Evolutionary conservation across 192 early-diverging fungal genomes (phyloP).

Genomic region (Podila epicladia): DNA sequence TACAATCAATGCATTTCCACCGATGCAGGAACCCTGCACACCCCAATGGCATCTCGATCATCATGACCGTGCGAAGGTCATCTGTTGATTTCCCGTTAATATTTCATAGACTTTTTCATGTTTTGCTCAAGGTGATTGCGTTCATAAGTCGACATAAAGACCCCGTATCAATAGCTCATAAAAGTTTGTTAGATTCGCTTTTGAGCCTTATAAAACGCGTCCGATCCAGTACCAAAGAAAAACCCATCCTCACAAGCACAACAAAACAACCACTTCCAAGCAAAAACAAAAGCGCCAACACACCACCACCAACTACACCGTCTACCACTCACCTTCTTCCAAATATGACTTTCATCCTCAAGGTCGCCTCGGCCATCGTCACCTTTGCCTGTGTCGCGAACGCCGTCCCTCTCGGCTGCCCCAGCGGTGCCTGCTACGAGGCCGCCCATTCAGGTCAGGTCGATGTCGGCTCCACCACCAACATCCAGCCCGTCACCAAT

Average conservation of each 20-base stretch:
- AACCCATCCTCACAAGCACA: background rate
- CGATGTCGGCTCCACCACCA: slow-evolving; percentile 20
- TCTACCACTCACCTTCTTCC: background rate
- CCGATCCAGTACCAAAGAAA: background rate
- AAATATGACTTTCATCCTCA: slow-evolving; percentile 11
- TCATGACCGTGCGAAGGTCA: too few relatives aligned
- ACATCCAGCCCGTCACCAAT: slow-evolving; percentile 19
- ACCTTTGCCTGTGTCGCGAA: slow-evolving; percentile 9
- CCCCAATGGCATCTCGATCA: too few relatives aligned
- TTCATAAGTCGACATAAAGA: background rate
- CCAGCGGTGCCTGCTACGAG: slow-evolving; percentile 7
- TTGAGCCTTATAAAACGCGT: background rate
- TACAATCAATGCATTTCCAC: too few relatives aligned
- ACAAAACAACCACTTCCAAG: background rate
- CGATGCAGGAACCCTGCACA: too few relatives aligned
- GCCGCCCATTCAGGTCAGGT: slow-evolving; percentile 5
- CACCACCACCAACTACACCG: background rate
- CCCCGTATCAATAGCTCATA: background rate
- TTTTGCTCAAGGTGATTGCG: too few relatives aligned
- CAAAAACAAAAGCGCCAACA: background rate
- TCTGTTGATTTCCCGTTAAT: too few relatives aligned
- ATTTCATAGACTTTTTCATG: too few relatives aligned
- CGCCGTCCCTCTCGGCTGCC: slow-evolving; percentile 20
- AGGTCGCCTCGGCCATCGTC: slow-evolving; percentile 12
- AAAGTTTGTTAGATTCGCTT: background rate